phyloP scores from a whole-genome alignment of 2,329 filamentous ascomycete species.

The Pseudonectria foliicola region DNA sequence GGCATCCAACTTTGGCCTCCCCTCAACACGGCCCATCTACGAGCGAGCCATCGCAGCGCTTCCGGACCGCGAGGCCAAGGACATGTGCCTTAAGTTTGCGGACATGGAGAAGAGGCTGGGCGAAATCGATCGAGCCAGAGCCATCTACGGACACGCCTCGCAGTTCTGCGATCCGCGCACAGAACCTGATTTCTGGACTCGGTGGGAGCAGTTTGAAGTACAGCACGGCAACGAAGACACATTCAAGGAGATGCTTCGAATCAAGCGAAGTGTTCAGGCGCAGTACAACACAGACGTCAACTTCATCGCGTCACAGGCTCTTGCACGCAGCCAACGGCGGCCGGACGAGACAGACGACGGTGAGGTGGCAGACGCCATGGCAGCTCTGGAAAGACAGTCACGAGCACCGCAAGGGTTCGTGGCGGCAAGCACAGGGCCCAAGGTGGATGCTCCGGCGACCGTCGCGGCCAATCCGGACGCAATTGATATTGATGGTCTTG shows the following conservation, averaged over 20 bases:
- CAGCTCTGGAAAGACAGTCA: conserved; percentile 79
- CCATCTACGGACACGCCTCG: conserved; percentile 92
- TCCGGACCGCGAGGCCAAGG: conserved; percentile 84
- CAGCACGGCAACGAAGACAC: conserved; percentile 98
- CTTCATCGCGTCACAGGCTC: conserved; percentile 92
- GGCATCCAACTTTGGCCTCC: conserved; percentile 93
- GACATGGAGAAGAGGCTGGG: conserved; percentile 90
- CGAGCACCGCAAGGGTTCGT: conserved; percentile 87
- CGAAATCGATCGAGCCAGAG: conserved; percentile 88
- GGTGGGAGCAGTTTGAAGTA: conserved; percentile 96
- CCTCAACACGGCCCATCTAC: conserved; percentile 91
- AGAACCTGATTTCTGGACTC: conserved; percentile 84
- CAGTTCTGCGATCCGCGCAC: conserved; percentile 96
- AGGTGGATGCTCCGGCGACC: conserved; percentile 40
- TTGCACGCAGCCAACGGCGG: conserved; percentile 72
- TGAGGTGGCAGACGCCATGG: conserved; percentile 74
- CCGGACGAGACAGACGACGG: conserved; percentile 35
- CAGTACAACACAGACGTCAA: conserved; percentile 99
- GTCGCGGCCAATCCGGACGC: conserved; percentile 71
- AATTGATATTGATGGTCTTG: conserved; percentile 70
- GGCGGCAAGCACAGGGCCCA: conserved; percentile 68
- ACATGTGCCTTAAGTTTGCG: conserved; percentile 98
- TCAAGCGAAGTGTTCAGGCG: conserved; percentile 94
- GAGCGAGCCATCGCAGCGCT: conserved; percentile 91
- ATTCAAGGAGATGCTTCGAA: conserved; percentile 97